A percentile compares a stretch with the other conserved stretches of the same genome.
Evolutionary conservation across 192 early-diverging fungal genomes (phyloP).

Genomic region (Coemansia sp.): DNA sequence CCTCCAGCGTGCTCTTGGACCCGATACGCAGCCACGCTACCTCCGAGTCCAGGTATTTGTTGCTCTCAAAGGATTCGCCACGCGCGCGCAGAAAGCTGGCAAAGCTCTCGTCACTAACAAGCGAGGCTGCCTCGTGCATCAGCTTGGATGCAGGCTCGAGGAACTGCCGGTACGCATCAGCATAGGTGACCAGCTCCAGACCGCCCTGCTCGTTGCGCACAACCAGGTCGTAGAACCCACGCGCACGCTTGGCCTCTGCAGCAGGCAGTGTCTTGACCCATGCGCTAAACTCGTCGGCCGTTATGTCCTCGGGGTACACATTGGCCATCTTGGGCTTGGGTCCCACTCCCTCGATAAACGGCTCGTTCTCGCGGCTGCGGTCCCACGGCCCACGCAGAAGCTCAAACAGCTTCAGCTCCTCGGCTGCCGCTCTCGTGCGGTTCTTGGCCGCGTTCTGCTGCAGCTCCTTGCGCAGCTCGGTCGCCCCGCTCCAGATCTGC

Average conservation of each 20-base stretch:
- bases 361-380: slow-evolving; percentile 51
- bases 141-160: slow-evolving; percentile 53
- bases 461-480: slow-evolving; percentile 53
- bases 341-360: slow-evolving; percentile 51
- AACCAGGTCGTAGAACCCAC: slow-evolving; percentile 63
- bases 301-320: slow-evolving; percentile 73
- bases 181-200: slow-evolving; percentile 53
- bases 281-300: slow-evolving; percentile 55
- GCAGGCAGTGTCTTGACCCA: slow-evolving; percentile 53
- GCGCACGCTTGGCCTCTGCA: slow-evolving; percentile 52
- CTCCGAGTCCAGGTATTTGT: slow-evolving; percentile 65
- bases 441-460: slow-evolving; percentile 11
- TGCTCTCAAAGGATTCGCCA: slow-evolving; percentile 56
- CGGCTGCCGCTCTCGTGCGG: slow-evolving; percentile 18
- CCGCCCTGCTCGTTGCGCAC: slow-evolving; percentile 24
- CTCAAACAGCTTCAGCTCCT: slow-evolving; percentile 55
- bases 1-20: slow-evolving; percentile 60
- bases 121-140: slow-evolving; percentile 54
- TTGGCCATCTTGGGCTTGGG: slow-evolving; percentile 57
- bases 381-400: slow-evolving; percentile 70
- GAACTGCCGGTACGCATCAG: slow-evolving; percentile 56
- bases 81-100: slow-evolving; percentile 57
- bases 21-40: slow-evolving; percentile 66
- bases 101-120: slow-evolving; percentile 58
- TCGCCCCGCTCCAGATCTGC: slow-evolving; percentile 64